Evolutionary conservation across 2,329 filamentous ascomycete genomes (phyloP).

Genomic region (Fusarium nelsonii): DNA sequence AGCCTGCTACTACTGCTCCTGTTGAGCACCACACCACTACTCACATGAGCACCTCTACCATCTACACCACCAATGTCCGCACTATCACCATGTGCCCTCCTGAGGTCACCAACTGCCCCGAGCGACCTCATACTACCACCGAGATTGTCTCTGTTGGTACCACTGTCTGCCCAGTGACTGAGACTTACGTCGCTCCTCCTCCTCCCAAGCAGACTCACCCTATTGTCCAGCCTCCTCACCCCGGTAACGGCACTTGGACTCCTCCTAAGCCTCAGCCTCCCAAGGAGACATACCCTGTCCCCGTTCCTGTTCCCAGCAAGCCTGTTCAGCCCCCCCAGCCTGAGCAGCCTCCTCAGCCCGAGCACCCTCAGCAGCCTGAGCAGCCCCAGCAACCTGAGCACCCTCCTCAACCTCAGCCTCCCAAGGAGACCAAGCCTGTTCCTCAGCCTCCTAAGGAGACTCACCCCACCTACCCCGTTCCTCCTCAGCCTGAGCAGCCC

Average conservation of each 20-base stretch:
- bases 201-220: slow-evolving; percentile 22
- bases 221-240: slow-evolving; percentile 12
- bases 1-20: slow-evolving; percentile 5
- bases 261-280: slow-evolving; percentile 32
- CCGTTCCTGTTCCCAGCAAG: slow-evolving; percentile 6
- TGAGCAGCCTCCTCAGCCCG: not conserved
- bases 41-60: slow-evolving; percentile 22
- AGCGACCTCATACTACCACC: slow-evolving; percentile 26
- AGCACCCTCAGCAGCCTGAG: slow-evolving; percentile 10
- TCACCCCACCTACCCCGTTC: slow-evolving; percentile 5
- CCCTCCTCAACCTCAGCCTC: slow-evolving; percentile 10
- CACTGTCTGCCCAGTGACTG: slow-evolving; percentile 41
- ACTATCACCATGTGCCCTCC: slow-evolving; percentile 39
- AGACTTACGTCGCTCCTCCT: not conserved
- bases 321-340: slow-evolving; percentile 12
- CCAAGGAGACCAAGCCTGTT: slow-evolving; percentile 18
- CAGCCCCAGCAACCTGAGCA: slow-evolving; percentile 1
- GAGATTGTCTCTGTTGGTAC: slow-evolving; percentile 38
- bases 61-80: slow-evolving; percentile 39
- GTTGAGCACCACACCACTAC: slow-evolving; percentile 26
- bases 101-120: slow-evolving; percentile 36
- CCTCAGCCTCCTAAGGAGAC: slow-evolving; percentile 11
- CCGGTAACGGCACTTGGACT: slow-evolving; percentile 30
- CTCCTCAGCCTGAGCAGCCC: slow-evolving; percentile 6
- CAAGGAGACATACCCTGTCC: slow-evolving; percentile 17